Conservation (phyloP, 139 green algal genomes). For the Chlamydomonas incerta region DNA sequence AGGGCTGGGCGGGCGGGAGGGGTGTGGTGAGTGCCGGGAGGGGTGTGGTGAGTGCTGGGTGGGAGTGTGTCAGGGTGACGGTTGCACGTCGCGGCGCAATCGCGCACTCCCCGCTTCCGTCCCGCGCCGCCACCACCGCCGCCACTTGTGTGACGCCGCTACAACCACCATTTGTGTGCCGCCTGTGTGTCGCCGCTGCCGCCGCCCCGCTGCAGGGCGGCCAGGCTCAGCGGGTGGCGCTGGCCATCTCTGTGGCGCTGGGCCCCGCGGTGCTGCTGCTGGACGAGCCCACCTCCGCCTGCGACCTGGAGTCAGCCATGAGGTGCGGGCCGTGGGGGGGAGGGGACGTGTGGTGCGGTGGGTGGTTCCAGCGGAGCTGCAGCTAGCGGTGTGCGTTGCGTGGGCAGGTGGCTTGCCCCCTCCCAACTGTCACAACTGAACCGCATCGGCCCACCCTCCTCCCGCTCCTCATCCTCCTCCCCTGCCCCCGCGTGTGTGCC, state of each 20-base stretch:
- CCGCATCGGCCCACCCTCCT: no score
- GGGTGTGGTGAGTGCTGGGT: background rate
- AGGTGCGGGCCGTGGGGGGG: no score
- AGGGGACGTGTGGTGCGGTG: no score
- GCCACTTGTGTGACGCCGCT: background rate
- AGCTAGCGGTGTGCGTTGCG: no score
- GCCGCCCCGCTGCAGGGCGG: constrained; percentile 66
- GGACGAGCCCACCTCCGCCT: constrained; percentile 85
- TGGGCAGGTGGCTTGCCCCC: no score
- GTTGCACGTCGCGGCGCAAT: no score
- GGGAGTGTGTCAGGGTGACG: no score
- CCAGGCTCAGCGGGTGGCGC: constrained; percentile 81
- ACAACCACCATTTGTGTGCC: background rate
- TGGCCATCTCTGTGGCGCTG: constrained; percentile 84
- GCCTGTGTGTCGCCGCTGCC: background rate
- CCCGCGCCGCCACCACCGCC: no score
- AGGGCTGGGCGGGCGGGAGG: background rate
- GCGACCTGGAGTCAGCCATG: constrained; percentile 72
- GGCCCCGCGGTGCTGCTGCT: constrained; percentile 84
- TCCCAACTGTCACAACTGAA: no score
- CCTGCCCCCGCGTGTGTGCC: background rate
- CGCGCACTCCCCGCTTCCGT: no score
- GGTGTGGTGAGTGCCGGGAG: background rate
- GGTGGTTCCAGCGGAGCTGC: no score
- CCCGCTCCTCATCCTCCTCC: no score